Conservation (phyloP, 2,329 filamentous ascomycete genomes). For the Phoma sp. region DNA sequence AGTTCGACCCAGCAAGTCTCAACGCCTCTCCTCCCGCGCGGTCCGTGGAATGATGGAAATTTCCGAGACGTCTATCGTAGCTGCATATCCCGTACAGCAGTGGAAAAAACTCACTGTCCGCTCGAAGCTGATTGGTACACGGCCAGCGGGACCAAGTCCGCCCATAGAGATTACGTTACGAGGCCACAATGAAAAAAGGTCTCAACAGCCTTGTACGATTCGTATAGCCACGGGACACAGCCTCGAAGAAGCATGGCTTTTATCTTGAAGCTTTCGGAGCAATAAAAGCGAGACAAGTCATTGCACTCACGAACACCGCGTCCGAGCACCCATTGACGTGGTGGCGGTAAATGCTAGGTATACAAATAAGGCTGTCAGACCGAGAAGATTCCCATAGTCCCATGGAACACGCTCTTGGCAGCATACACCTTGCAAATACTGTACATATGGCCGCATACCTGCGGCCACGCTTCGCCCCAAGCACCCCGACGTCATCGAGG, state of each 20-base stretch:
- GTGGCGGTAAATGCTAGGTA: too few relatives aligned
- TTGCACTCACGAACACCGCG: too few relatives aligned
- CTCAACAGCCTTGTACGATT: not conserved
- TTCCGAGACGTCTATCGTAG: not conserved
- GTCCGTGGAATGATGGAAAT: not conserved
- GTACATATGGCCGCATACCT: not conserved
- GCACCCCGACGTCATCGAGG: too few relatives aligned
- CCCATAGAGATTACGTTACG: not conserved
- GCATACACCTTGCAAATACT: too few relatives aligned
- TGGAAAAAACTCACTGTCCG: not conserved
- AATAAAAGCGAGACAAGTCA: not conserved
- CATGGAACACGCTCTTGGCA: too few relatives aligned
- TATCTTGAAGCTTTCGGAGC: not conserved
- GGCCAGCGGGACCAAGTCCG: not conserved
- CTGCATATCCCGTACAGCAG: not conserved
- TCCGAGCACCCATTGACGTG: too few relatives aligned
- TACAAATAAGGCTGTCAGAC: too few relatives aligned
- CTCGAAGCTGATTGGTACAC: not conserved
- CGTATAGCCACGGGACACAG: not conserved
- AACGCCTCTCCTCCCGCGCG: conserved; percentile 3
- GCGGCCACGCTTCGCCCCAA: not conserved
- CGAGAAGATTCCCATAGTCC: not conserved
- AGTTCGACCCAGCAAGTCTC: not conserved
- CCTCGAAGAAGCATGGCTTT: not conserved
- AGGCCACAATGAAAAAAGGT: not conserved